phyloP scores from a whole-genome alignment of 176 grass and related monocot species.

The Musa beccarii region DNA sequence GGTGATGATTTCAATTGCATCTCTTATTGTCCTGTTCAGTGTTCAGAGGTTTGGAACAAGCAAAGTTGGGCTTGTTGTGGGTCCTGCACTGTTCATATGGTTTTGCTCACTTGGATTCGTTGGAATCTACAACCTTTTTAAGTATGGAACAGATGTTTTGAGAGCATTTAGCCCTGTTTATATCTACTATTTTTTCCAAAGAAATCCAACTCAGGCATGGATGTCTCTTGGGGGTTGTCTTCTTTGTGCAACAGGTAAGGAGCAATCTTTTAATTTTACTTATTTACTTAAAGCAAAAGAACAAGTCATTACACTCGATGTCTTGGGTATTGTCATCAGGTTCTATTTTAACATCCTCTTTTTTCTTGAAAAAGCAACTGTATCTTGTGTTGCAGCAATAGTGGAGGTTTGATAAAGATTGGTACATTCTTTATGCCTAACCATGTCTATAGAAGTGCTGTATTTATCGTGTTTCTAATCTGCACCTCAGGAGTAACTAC shows the following conservation, averaged over 20 bases:
- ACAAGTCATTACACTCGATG: too few relatives aligned
- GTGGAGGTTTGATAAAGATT: neutral
- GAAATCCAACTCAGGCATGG: slow-evolving; percentile 72
- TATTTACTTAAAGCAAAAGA: neutral
- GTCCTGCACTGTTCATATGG: slow-evolving; percentile 85
- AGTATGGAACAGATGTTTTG: slow-evolving; percentile 71
- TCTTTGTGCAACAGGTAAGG: slow-evolving; percentile 79
- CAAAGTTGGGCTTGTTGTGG: slow-evolving; percentile 84
- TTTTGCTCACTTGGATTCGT: slow-evolving; percentile 85
- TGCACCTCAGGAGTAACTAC: too few relatives aligned
- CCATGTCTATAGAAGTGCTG: neutral
- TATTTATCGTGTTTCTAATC: neutral
- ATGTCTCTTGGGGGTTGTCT: slow-evolving; percentile 92
- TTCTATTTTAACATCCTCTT: neutral
- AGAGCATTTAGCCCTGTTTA: slow-evolving; percentile 76
- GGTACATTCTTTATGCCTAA: too few relatives aligned
- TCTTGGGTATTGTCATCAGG: neutral
- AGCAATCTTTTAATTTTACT: neutral
- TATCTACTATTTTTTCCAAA: slow-evolving; percentile 83
- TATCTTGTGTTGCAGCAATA: neutral
- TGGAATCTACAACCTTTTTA: slow-evolving; percentile 80
- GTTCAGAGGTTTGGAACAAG: slow-evolving; percentile 87
- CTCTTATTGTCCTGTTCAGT: slow-evolving; percentile 82
- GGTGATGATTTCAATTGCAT: slow-evolving; percentile 82
- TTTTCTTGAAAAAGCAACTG: neutral